These are phyloP conservation scores for Gracilaria domingensis DNA, from an alignment of 23 red algal genomes.

Conservation along the genomic window DNA sequence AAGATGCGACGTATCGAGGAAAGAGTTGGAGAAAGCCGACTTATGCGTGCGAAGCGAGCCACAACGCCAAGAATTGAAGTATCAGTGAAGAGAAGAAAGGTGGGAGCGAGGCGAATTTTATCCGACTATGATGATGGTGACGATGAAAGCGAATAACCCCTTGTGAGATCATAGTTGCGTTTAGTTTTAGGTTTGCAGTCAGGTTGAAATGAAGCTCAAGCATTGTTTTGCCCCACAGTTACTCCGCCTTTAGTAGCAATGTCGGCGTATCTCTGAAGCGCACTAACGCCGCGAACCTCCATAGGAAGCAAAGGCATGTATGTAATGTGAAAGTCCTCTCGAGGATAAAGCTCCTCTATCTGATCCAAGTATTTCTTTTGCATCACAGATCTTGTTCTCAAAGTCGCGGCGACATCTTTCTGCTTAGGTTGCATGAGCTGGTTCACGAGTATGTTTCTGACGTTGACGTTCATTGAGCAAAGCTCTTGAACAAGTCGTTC, in stretches of 20 bases:
- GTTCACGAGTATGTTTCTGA: conserved; percentile 95
- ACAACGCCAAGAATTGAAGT: conserved; percentile 43
- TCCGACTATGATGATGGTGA: conserved; percentile 56
- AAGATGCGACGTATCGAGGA: conserved; percentile 50
- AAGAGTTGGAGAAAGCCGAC: conserved; percentile 46
- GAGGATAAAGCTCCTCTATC: conserved; percentile 94
- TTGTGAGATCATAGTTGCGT: background rate
- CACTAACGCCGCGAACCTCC: conserved; percentile 89
- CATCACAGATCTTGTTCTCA: conserved; percentile 82
- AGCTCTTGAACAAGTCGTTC: conserved; percentile 99
- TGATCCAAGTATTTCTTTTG: conserved; percentile 92
- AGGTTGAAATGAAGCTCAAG: background rate
- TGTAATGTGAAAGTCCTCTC: conserved; percentile 82
- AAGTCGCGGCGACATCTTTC: conserved; percentile 59
- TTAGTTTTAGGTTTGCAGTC: conserved; percentile 24
- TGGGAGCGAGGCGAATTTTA: conserved; percentile 44
- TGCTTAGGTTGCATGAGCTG: conserved; percentile 90
- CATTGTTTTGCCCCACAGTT: background rate
- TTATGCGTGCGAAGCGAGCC: conserved; percentile 58
- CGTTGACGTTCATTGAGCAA: conserved; percentile 85
- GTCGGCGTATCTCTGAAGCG: conserved; percentile 68
- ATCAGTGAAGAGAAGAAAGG: conserved; percentile 61
- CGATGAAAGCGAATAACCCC: conserved; percentile 27
- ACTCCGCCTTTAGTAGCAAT: conserved; percentile 47
- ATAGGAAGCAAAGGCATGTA: conserved; percentile 81